Base-by-base conservation (phyloP, 2,329 filamentous ascomycete genomes). In the Colletotrichum camelliae region DNA sequence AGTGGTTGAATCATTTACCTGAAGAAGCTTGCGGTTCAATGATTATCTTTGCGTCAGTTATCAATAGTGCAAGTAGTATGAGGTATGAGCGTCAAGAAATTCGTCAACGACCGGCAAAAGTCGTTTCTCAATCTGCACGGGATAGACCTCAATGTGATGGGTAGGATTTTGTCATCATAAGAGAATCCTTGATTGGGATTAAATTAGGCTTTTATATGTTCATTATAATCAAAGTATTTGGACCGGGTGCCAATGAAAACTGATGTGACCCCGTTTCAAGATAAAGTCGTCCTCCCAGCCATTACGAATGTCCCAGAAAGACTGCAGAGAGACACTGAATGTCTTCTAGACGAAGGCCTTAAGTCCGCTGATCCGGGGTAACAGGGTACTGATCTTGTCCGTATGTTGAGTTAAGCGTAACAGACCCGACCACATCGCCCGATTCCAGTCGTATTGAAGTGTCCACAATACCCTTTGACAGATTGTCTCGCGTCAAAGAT, bases 371-470 rank as follows among this genome's bases (percentile, higher is more conserved):
- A 52, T 88, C 80, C 0, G 85, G 84, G 4, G 86, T 87, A 5
- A 81, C 79, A 0, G 87, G 85, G 80, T 94, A 93, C 33, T 77
- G 74, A 80, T 93, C 91, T 5, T 80, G 77, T 2, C 91, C 91
- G 77, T 89, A 93, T 0, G 92, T 93, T 3, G 85, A 82, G 79
- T 94, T 94, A 66, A 94, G 81, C 5, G 83, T 85, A 5, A 94
- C 88, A 2, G 79, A 81, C 0, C 89, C 90, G 1, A 90, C 88
- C 0, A 89, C 80, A 1, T 83, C 85, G 0, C 90, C 90, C 61
- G 88, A 87, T 79, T 93, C 92, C 35, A 94, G 84, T 3, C 91
- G 86, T 48, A 93, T 90, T 88, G 91, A 94, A 0, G 91, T 93
- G 39, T 92, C 87, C 0, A 91, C 82, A 48, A 87, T 86, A 24